Percentiles rank a stretch among this genome's conserved stretches.
These are phyloP conservation scores for Aspergillus nanangensis DNA, from an alignment of 495 filamentous ascomycete genomes.

Conservation along the genomic window DNA sequence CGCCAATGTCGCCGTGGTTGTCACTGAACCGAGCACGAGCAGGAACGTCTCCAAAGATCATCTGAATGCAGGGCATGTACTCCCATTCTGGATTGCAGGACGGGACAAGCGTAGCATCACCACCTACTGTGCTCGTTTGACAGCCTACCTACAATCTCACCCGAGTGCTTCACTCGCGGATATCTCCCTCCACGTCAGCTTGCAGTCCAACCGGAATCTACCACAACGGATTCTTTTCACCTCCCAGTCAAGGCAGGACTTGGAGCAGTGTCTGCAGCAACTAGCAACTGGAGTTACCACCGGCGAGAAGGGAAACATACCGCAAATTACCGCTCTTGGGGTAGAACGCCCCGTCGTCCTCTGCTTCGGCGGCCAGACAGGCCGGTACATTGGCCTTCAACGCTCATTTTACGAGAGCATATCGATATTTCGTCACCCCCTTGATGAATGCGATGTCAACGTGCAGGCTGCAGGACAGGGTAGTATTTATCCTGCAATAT, in stretches of 20 bases:
- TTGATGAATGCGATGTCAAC: constrained; percentile 27
- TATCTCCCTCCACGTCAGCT: not conserved
- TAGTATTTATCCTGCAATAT: constrained; percentile 43
- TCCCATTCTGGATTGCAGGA: not conserved
- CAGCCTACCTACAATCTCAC: not conserved
- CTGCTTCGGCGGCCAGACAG: constrained; percentile 1
- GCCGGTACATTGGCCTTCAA: not conserved
- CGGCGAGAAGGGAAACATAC: no score
- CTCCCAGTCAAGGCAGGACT: not conserved
- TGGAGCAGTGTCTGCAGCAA: no score
- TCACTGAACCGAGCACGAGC: constrained; percentile 11
- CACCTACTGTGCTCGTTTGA: not conserved
- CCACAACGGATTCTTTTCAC: not conserved
- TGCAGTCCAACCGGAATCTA: not conserved
- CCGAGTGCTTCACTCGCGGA: not conserved
- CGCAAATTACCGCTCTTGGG: no score
- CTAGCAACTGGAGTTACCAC: no score
- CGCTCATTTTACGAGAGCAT: not conserved
- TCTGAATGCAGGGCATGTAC: no score
- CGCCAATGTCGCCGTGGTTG: constrained; percentile 28
- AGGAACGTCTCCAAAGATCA: no score
- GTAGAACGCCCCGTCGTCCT: constrained; percentile 6
- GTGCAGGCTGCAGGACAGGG: constrained; percentile 18
- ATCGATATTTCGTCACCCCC: constrained; percentile 26
- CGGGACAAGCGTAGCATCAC: not conserved